Evolutionary conservation across 2,329 filamentous ascomycete genomes (phyloP).

Genomic region (Colletotrichum australisinense): DNA sequence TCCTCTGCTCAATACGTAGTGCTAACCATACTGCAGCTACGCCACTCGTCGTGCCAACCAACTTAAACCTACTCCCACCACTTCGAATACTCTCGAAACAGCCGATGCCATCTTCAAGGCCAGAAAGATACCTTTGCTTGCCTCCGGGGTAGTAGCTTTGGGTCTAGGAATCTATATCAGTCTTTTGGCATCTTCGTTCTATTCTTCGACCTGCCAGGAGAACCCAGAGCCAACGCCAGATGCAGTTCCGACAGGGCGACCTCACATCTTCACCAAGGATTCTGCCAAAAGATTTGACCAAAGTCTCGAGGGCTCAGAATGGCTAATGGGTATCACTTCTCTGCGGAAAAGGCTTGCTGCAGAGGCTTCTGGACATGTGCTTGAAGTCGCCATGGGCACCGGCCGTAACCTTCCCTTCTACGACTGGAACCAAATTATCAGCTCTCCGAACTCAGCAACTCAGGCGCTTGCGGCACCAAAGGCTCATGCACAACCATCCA

Average conservation of each 20-base stretch:
- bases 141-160: conserved; percentile 28
- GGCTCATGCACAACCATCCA: neutral
- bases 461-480: neutral
- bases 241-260: conserved; percentile 58
- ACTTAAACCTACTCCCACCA: neutral
- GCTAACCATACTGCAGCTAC: neutral
- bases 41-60: neutral
- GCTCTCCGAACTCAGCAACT: neutral
- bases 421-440: conserved; percentile 54
- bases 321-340: conserved; percentile 64
- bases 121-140: conserved; percentile 28
- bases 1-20: neutral
- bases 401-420: conserved; percentile 71
- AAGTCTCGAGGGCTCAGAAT: conserved; percentile 67
- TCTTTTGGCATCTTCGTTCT: conserved; percentile 27
- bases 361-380: conserved; percentile 65
- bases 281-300: conserved; percentile 68
- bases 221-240: conserved; percentile 43
- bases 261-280: conserved; percentile 56
- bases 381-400: conserved; percentile 73
- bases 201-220: neutral
- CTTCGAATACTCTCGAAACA: conserved; percentile 14
- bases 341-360: conserved; percentile 62
- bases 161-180: conserved; percentile 32
- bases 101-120: conserved; percentile 32